Base-by-base conservation (phyloP, 2,329 filamentous ascomycete genomes). In the Fusarium floridanum region DNA sequence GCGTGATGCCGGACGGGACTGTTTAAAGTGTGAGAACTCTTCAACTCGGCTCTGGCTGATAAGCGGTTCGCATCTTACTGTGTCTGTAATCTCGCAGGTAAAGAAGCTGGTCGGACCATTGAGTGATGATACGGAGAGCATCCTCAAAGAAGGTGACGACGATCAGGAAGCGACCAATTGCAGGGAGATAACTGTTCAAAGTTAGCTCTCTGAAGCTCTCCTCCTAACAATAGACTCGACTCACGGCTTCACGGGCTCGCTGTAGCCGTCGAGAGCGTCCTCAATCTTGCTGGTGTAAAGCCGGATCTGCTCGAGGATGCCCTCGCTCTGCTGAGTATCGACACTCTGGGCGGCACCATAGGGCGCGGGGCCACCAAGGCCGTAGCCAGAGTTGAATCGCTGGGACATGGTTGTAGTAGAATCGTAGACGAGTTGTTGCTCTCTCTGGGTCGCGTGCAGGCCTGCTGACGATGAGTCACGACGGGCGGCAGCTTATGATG, bases 91-190 rank as follows among this genome's bases (percentile, higher is more conserved):
- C 94, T 83, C 93, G 92, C 64, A 99, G 91, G 84, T 98, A 99
- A 71, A 94, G 88, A 70, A 99, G 90, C 88, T 99, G 97, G 83
- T 98, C 97, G 82, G 83, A 91, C 95, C 97, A 99, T 91, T 99
- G 97, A 77, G 97, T 99, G 79, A 98, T 88, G 85, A 99, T 99
- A 82, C 97, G 91, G 73, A 99, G 88, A 60, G 95, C 95, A 87
- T 99, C 97, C 85, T 99, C 97, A 78, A 99, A 89, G 86, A 99
- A 99, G 72, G 97, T 99, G 64, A 98, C 97, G 66, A 99, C 97
- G 79, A 99, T 99, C 77, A 99, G 86, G 85, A 98, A 98, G 77
- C 97, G 94, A 77, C 97, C 97, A 86, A 99, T 96, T 76, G 94
- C 95, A 68, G 97, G 97, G 53, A 99, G 90, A 83, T 97, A 97